Base-by-base conservation (phyloP, 1,284 basidiomycete species). In the Heimioporus retisporus region DNA sequence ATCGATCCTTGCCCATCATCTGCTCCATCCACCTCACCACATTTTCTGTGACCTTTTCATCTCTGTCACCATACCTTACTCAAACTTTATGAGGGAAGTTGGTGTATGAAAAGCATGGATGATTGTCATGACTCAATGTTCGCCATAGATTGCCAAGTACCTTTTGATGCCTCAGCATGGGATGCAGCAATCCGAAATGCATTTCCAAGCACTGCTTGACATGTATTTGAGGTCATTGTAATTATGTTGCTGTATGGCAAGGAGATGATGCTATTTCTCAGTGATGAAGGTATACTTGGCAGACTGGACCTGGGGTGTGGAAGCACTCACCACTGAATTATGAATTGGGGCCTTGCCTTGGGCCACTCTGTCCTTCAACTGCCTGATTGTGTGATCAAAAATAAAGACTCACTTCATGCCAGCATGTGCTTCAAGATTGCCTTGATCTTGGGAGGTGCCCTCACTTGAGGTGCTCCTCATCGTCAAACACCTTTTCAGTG, bases 121-220 rank as follows among this genome's bases (percentile, higher is more conserved):
- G 89, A 64, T 90, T 90, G 69, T 94, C 93, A 69, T 95, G 93
- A 70, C 96, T 95, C 46, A 98, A 85, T 75, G 98, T 96, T 72
- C 94, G 91, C 65, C 98, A 79, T 13, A 99, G 87, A 80, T 99
- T 97, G 56, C 92, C 97, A 96, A 2, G 93, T 94, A 54, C 97
- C 97, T 68, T 91, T 92, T 23, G 96, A 88, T 16, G 95, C 96
- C 78, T 99, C 97, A 3, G 96, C 93, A 77, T 98, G 97, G 7
- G 96, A 97, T 0, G 97, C 97, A 54, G 95, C 94, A 60, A 97
- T 90, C 44, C n/a, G n/a, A n/a, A 99, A 85, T 2, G 96, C 96
- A 67, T 94, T 94, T 43, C 90, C 93, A 18, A 94, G 84, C 10
- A 89, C 84, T n/a, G 87, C 89, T 72, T 94, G 91, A 75, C 90